Conservation (phyloP, 352 stramenopile genomes). For the Pythium diclinum region DNA sequence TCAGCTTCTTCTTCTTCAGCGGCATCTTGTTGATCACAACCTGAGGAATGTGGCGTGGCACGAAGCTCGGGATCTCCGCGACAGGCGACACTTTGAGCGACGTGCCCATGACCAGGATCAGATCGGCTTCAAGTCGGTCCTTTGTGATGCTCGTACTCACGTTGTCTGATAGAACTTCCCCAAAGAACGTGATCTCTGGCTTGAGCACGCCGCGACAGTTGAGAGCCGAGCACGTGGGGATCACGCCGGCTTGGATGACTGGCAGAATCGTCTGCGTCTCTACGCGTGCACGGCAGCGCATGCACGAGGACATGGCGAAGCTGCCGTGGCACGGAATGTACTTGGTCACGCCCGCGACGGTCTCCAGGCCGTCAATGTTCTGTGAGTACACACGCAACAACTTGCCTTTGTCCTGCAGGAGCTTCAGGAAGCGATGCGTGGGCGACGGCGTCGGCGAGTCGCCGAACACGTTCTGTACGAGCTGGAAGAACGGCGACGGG, state of each 20-base stretch:
- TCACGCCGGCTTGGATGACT: slow-evolving; percentile 74
- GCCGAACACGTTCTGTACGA: slow-evolving; percentile 84
- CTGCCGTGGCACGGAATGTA: slow-evolving; percentile 95
- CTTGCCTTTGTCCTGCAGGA: slow-evolving; percentile 90
- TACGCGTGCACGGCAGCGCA: slow-evolving; percentile 75
- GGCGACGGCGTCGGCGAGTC: slow-evolving; percentile 80
- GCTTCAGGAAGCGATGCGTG: slow-evolving; percentile 94
- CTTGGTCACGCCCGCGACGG: slow-evolving; percentile 86
- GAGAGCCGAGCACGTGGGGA: slow-evolving; percentile 55
- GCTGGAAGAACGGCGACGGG: slow-evolving; percentile 95
- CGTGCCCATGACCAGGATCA: slow-evolving; percentile 98
- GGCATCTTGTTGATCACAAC: slow-evolving; percentile 90
- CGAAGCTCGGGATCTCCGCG: slow-evolving; percentile 85
- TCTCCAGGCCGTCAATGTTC: slow-evolving; percentile 98
- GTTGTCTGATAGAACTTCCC: slow-evolving; percentile 87
- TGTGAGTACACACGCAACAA: slow-evolving; percentile 95
- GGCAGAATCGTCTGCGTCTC: slow-evolving; percentile 50
- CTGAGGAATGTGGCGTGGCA: slow-evolving; percentile 76
- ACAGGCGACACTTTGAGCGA: slow-evolving; percentile 96
- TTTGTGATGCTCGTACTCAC: slow-evolving; percentile 84
- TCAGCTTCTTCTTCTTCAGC: slow-evolving; percentile 76
- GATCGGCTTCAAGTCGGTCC: slow-evolving; percentile 82
- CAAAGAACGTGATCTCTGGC: slow-evolving; percentile 98
- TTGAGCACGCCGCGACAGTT: slow-evolving; percentile 94
- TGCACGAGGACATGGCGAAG: slow-evolving; percentile 89